These are phyloP conservation scores for Cantharellus cinnabarinus DNA, from an alignment of 768 basidiomycete species.

Conservation along the genomic window DNA sequence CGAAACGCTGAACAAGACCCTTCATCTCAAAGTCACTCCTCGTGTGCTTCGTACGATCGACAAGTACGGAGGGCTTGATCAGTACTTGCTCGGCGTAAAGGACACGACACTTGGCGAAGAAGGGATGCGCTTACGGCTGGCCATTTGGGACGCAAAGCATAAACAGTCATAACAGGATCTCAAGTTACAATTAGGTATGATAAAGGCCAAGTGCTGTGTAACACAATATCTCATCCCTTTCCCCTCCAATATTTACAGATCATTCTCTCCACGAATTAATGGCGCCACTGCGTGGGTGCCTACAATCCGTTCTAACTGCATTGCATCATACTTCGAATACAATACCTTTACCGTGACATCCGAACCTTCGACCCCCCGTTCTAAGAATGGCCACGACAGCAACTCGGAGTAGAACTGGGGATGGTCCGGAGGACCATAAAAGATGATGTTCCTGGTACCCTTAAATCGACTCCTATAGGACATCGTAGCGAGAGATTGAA, in stretches of 20 bases:
- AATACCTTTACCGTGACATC: constrained; percentile 69
- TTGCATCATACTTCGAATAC: constrained; percentile 79
- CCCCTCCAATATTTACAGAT: too few species aligned
- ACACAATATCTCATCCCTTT: too few species aligned
- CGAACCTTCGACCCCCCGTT: constrained; percentile 63
- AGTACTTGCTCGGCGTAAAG: constrained; percentile 33
- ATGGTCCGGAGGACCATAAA: constrained; percentile 84
- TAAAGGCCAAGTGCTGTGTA: too few species aligned
- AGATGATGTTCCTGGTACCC: constrained; percentile 80
- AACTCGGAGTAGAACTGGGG: constrained; percentile 84
- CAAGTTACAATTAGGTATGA: not conserved
- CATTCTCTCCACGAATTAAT: constrained; percentile 13
- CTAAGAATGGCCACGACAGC: constrained; percentile 76
- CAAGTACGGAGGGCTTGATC: constrained; percentile 61
- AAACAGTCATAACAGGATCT: not conserved
- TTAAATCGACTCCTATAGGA: constrained; percentile 64
- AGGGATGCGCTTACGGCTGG: constrained; percentile 28
- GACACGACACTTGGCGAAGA: constrained; percentile 20
- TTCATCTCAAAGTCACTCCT: constrained; percentile 55
- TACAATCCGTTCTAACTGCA: constrained; percentile 72
- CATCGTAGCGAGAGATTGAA: not conserved
- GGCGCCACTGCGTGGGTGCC: constrained; percentile 24
- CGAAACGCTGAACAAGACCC: constrained; percentile 33
- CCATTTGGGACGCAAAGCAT: constrained; percentile 15
- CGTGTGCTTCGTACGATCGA: constrained; percentile 63